Percentiles rank a stretch among this genome's conserved stretches.
These are phyloP conservation scores for Darksidea phi DNA, from an alignment of 495 filamentous ascomycete species.

Conservation along the genomic window DNA sequence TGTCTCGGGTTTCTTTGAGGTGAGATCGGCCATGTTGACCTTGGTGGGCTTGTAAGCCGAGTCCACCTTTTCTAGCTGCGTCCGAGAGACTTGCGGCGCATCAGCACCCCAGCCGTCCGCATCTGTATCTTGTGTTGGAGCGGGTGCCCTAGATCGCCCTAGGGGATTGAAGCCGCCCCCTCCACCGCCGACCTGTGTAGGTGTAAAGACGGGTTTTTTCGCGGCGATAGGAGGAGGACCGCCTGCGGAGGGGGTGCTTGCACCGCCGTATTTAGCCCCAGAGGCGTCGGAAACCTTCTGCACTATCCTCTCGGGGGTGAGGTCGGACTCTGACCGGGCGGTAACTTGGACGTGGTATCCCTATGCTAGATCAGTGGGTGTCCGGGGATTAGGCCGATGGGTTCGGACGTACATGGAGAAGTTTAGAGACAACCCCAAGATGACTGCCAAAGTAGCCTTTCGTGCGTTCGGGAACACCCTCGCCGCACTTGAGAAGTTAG, in stretches of 20 bases:
- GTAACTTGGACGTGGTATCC: constrained; percentile 98
- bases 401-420: constrained; percentile 66
- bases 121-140: constrained; percentile 54
- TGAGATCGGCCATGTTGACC: constrained; percentile 80
- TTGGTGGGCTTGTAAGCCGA: constrained; percentile 92
- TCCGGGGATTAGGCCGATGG: not conserved
- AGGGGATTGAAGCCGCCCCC: constrained; percentile 63
- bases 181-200: constrained; percentile 66
- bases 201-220: constrained; percentile 86
- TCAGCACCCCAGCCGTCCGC: constrained; percentile 94
- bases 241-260: constrained; percentile 50
- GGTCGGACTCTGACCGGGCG: constrained; percentile 82
- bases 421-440: constrained; percentile 78
- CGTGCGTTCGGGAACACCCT: constrained; percentile 95
- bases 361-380: constrained; percentile 41
- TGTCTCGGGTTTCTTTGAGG: constrained; percentile 63
- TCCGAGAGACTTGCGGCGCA: constrained; percentile 82
- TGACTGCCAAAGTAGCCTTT: constrained; percentile 99
- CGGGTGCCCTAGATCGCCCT: constrained; percentile 49
- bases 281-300: constrained; percentile 96
- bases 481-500: constrained; percentile 64
- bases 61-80: constrained; percentile 86
- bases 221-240: constrained; percentile 66
- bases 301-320: constrained; percentile 81
- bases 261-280: constrained; percentile 81